Conservation (phyloP, 78 protist species). For the Emiliania huxleyi region DNA sequence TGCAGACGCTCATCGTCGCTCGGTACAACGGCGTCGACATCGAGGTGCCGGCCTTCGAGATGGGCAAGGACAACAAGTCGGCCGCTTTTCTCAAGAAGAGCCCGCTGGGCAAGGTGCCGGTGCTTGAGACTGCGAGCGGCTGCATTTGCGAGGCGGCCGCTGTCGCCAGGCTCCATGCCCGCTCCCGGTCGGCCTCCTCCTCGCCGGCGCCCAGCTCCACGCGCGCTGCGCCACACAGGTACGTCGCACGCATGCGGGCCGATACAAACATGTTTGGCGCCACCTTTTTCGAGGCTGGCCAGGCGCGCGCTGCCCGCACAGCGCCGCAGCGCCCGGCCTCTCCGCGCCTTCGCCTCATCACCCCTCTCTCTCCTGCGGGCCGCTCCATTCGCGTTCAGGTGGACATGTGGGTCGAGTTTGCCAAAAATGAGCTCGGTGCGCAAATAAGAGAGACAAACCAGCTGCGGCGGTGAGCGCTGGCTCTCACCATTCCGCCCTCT, state of each 20-base stretch:
- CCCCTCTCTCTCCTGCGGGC: not conserved
- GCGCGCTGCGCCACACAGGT: too few species aligned
- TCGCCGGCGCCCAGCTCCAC: too few species aligned
- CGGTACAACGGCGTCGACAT: slow-evolving; percentile 64
- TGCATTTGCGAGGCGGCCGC: slow-evolving; percentile 72
- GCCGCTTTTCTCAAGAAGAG: slow-evolving; percentile 33
- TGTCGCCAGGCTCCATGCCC: slow-evolving; percentile 60
- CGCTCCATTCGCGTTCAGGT: not conserved
- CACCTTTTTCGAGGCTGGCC: slow-evolving; percentile 56
- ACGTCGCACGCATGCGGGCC: not conserved
- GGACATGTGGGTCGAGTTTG: not conserved
- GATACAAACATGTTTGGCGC: slow-evolving; percentile 62
- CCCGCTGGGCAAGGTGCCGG: slow-evolving; percentile 82
- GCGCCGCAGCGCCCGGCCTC: not conserved
- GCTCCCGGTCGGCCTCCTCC: too few species aligned
- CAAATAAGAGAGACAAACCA: not conserved
- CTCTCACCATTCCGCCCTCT: too few species aligned
- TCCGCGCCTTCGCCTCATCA: not conserved
- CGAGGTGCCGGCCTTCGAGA: slow-evolving; percentile 61
- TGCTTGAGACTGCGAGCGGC: slow-evolving; percentile 71
- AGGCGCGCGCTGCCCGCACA: too few species aligned
- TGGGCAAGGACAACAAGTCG: slow-evolving; percentile 51
- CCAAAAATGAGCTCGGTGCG: not conserved
- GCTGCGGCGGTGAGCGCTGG: not conserved
- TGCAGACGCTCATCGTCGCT: slow-evolving; percentile 63